Conservation (phyloP, 176 grass and related monocot genomes). For the Chloris gayana region DNA sequence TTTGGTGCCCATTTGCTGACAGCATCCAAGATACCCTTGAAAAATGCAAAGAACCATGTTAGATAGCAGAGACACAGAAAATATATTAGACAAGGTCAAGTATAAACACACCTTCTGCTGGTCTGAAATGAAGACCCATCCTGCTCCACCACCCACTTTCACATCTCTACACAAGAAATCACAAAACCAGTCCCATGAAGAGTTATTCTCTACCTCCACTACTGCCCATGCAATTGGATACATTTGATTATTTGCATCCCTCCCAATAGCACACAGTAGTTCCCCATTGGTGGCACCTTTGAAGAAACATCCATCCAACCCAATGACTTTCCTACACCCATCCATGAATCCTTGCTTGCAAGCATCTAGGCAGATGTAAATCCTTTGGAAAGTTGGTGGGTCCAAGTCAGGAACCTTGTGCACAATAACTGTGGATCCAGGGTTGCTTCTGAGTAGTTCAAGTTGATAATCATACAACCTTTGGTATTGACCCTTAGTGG, state of each 20-base stretch:
- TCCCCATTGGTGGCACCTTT: background rate
- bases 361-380: background rate
- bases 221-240: background rate
- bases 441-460: background rate
- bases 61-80: too few relatives aligned
- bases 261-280: background rate
- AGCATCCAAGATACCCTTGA: too few relatives aligned
- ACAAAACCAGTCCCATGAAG: background rate
- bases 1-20: too few relatives aligned
- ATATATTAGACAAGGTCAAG: too few relatives aligned
- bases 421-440: background rate
- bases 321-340: background rate
- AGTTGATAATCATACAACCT: background rate
- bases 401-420: background rate
- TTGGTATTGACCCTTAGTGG: background rate
- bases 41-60: too few relatives aligned
- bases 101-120: background rate
- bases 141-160: background rate
- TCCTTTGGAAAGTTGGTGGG: background rate
- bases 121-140: background rate
- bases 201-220: background rate
- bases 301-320: background rate
- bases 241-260: background rate
- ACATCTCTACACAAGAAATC: background rate
- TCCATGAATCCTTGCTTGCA: background rate